Percentiles rank a stretch among this genome's conserved stretches.
phyloP scores from a whole-genome alignment of 164 flowering plant species.

The Magnolia officinalis region DNA sequence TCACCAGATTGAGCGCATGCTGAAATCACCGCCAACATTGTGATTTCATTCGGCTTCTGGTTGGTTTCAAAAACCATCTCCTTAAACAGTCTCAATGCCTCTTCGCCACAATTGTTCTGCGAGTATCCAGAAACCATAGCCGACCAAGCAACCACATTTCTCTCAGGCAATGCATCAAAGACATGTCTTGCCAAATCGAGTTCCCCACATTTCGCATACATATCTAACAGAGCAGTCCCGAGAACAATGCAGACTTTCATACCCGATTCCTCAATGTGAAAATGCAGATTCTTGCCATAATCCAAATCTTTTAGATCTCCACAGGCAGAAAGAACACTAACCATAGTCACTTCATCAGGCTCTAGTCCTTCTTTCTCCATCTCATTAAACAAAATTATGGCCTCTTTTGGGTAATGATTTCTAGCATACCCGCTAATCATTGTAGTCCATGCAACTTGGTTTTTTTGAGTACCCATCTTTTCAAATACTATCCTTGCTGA shows the following conservation, averaged over 20 bases:
- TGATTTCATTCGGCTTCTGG: constrained; percentile 10
- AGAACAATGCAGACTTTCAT: constrained; percentile 7
- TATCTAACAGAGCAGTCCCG: constrained; percentile 12
- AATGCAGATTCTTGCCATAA: constrained; percentile 14
- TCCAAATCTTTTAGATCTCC: constrained; percentile 9
- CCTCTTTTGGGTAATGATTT: constrained; percentile 5
- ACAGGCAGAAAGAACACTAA: constrained; percentile 10
- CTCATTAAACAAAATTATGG: constrained; percentile 6
- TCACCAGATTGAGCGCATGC: constrained; percentile 13
- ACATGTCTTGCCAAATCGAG: constrained; percentile 1
- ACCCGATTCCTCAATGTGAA: constrained; percentile 1
- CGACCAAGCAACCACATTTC: constrained; percentile 12
- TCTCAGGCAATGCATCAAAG: constrained; percentile 9
- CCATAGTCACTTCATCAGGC: constrained; percentile 20
- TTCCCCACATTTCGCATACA: constrained; percentile 12
- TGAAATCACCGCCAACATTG: constrained; percentile 12
- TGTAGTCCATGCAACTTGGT: constrained; percentile 12
- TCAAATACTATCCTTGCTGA: constrained; percentile 11
- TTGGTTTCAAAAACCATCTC: constrained; percentile 11
- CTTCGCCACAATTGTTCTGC: constrained; percentile 2
- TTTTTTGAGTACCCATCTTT: constrained; percentile 7
- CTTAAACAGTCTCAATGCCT: constrained; percentile 7
- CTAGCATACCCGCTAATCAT: constrained; percentile 8
- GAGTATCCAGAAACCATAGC: constrained; percentile 12
- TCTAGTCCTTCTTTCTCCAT: constrained; percentile 10